Base-by-base conservation (phyloP, 306 rosid genomes). In the Citrullus mucosospermus region DNA sequence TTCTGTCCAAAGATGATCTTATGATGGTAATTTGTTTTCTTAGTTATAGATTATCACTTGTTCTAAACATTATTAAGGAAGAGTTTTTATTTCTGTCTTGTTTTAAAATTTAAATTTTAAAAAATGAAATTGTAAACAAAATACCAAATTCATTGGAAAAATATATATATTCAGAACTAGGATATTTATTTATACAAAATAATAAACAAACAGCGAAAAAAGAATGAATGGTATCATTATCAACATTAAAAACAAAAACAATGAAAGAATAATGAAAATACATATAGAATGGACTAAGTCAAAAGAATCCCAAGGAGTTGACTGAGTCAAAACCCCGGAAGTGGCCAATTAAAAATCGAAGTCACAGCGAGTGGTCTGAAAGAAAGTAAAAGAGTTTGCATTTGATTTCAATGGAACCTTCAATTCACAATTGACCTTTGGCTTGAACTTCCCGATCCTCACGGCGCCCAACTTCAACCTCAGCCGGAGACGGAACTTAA, bases 351-450 rank as follows among this genome's bases (percentile, higher is more conserved):
- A 93, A 78, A 66, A 85, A 86, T 85, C 83, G 84, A 88, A 46
- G 5, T 84, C 82, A 74, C 98, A 93, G 80, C 84, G 83, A 72
- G 88, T 91, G 20, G 79, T 78, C 81, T 83, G 20, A 79, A 93
- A 93, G 6, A 93, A 67, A 71, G 53, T 32, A 9, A 11, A 66
- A 0, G 82, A 71, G 5, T 0, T 78, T 57, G 88, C 84, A 20
- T 78, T 72, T 6, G 79, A 6, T 6, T 58, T 55, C 62, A 90
- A 32, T 7, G 97, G 98, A 80, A 93, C 78, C 28, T 70, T 80
- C 81, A 93, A 66, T 28, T 82, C 90, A 56, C 98, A 93, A 0
- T 77, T 36, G 20, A 91, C 28, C 83, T 78, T 88, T 5, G 97
- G 96, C 84, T 84, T 91, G 3, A 89, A 68, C 63, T 68, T 84